A percentile compares a stretch with the other conserved stretches of the same genome.
phyloP scores from a whole-genome alignment of 768 basidiomycete genomes.

The Nidula microcarpa region DNA sequence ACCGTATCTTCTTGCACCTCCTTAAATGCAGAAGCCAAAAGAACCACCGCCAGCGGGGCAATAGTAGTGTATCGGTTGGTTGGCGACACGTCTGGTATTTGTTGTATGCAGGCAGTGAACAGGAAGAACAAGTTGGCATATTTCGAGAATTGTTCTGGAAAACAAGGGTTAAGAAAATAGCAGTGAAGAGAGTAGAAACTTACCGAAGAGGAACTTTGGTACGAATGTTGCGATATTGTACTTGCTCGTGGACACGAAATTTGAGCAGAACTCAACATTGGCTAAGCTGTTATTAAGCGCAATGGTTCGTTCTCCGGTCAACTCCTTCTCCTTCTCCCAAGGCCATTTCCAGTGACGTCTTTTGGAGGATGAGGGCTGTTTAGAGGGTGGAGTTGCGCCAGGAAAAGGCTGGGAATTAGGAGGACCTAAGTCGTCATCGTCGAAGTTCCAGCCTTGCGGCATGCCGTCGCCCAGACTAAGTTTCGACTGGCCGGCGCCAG shows the following conservation, averaged over 20 bases:
- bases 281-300: slow-evolving; percentile 73
- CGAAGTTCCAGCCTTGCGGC: slow-evolving; percentile 73
- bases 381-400: slow-evolving; percentile 20
- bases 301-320: slow-evolving; percentile 74
- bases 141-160: slow-evolving; percentile 93
- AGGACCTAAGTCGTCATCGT: slow-evolving; percentile 56
- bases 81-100: slow-evolving; percentile 96
- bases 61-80: slow-evolving; percentile 96
- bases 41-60: slow-evolving; percentile 80
- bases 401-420: slow-evolving; percentile 34
- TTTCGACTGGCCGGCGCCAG: slow-evolving; percentile 51
- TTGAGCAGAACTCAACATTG: slow-evolving; percentile 68
- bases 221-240: slow-evolving; percentile 86
- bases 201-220: slow-evolving; percentile 92
- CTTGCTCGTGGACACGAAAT: slow-evolving; percentile 92
- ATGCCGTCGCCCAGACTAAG: slow-evolving; percentile 38
- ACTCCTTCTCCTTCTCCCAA: slow-evolving; percentile 68
- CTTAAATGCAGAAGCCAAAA: slow-evolving; percentile 93
- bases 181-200: slow-evolving; percentile 17
- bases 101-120: slow-evolving; percentile 95
- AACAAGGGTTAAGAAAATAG: slow-evolving; percentile 5
- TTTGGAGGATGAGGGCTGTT: slow-evolving; percentile 15
- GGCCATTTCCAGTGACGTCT: slow-evolving; percentile 74
- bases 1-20: slow-evolving; percentile 94
- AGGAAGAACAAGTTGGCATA: slow-evolving; percentile 99